Evolutionary conservation across 257 asterid genomes (phyloP), one percentile per base, ranked within the genome.

Genomic region (Solanum etuberosum): DNA sequence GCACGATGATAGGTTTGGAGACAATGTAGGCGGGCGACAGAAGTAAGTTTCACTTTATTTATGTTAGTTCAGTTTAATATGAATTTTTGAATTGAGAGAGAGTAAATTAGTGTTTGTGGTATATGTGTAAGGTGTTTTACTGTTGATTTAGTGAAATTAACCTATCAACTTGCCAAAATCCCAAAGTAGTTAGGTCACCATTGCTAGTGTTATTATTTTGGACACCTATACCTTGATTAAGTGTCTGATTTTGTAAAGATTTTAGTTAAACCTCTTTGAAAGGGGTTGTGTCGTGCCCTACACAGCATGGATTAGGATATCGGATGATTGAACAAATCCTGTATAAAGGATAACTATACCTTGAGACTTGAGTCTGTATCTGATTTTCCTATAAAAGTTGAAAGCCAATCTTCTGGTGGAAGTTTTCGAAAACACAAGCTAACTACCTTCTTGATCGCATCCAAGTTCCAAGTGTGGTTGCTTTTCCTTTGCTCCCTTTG

Each of bases 1-100:
- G 99, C 99, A 97, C 27, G 99, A 97, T 91, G 99, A 97, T 88
- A 91, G 99, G 86, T 97, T 97, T 88, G 92, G 95, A 86, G 98
- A 95, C 91, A 93, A 89, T 92, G 93, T 93, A 2, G 95, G 93
- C 51, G 98, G 98, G 61, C 90, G 95, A 72, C 74, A 94, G 88
- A 94, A 98, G 99, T 97, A 77, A 25, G 37, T 42, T 46, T 43
- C 23, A 68, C 38, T 68, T 29, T 6, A 68, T 18, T 67, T 67
- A 5, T 3, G 38, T 6, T 6, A 27, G 9, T 67, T 67, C 10
- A 27, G 18, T 67, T 10, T 54, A 18, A 18, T 54, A 54, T 18
- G n/a, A 54, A 54, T 18, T 54, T 54, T 54, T 54, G 63, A 54
- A 54, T 54, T 18, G n/a, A 18, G 63, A 54, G 63, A 54, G 63